Conservation (phyloP, 768 basidiomycete species). For the Mycena metata region DNA sequence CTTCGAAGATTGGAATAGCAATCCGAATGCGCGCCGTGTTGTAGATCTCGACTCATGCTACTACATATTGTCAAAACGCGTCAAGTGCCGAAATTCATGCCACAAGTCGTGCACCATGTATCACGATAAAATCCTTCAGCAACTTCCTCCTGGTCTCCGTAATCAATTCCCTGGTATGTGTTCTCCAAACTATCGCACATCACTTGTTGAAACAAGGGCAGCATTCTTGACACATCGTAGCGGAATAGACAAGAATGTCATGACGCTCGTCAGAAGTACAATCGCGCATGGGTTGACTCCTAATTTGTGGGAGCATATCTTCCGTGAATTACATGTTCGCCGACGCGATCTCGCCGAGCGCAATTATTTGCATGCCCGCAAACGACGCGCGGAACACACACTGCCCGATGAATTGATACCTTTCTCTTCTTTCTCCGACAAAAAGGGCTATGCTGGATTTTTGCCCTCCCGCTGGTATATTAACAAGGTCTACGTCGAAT, state of each 20-base stretch:
- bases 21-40: too few relatives aligned
- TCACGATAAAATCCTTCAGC: slow-evolving; percentile 1
- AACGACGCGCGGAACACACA: neutral
- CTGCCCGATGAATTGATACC: too few relatives aligned
- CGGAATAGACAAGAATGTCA: slow-evolving; percentile 7
- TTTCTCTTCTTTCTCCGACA: slow-evolving; percentile 7
- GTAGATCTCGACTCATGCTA: too few relatives aligned
- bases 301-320: neutral
- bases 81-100: too few relatives aligned
- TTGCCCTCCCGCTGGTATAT: too few relatives aligned
- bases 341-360: slow-evolving; percentile 3
- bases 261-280: too few relatives aligned
- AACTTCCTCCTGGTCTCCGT: slow-evolving; percentile 1
- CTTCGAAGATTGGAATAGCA: too few relatives aligned
- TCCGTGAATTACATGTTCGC: neutral
- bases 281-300: slow-evolving; percentile 11
- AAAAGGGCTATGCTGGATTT: slow-evolving; percentile 10
- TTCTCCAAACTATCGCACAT: neutral
- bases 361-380: slow-evolving; percentile 6
- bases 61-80: too few relatives aligned
- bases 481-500: neutral
- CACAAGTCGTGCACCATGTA: slow-evolving; percentile 2
- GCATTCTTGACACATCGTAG: slow-evolving; percentile 13
- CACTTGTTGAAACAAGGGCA: too few relatives aligned
- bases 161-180: slow-evolving; percentile 11